Evolutionary conservation across 2,329 filamentous ascomycete genomes (phyloP).

Genomic region (Hypomyces perniciosus): DNA sequence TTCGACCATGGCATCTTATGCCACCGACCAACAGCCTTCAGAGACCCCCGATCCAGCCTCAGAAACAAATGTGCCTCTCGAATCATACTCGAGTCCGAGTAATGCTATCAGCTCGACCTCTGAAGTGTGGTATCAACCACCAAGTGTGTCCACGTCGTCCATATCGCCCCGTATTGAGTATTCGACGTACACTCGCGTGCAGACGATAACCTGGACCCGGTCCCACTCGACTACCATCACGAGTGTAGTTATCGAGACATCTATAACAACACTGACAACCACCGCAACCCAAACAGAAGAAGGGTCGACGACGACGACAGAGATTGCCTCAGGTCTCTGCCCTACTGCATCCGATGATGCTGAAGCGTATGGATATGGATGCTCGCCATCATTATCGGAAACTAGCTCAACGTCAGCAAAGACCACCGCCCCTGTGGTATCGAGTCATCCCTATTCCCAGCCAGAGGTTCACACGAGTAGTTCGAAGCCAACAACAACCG

Average conservation of each 20-base stretch:
- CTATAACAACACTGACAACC: constrained; percentile 2
- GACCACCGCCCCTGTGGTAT: neutral
- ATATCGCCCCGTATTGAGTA: constrained; percentile 1
- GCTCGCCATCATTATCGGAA: neutral
- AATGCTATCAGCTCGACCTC: neutral
- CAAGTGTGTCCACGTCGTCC: neutral
- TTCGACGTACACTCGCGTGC: neutral
- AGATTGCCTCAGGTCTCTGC: neutral
- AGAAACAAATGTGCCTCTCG: neutral
- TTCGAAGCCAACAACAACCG: neutral
- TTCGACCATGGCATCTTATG: neutral
- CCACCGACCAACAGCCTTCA: neutral
- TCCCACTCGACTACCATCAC: constrained; percentile 9
- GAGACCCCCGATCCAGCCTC: neutral
- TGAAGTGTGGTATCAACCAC: neutral
- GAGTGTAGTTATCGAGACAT: constrained; percentile 5
- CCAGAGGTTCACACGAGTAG: too few species aligned
- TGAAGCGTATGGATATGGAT: constrained; percentile 2
- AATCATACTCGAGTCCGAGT: neutral
- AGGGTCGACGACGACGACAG: neutral
- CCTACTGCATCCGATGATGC: neutral
- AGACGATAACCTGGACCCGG: constrained; percentile 3
- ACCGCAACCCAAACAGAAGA: neutral
- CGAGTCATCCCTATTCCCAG: too few species aligned
- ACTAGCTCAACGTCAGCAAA: neutral